Base-by-base conservation (phyloP, 768 basidiomycete genomes). In the Plicaturopsis crispa region DNA sequence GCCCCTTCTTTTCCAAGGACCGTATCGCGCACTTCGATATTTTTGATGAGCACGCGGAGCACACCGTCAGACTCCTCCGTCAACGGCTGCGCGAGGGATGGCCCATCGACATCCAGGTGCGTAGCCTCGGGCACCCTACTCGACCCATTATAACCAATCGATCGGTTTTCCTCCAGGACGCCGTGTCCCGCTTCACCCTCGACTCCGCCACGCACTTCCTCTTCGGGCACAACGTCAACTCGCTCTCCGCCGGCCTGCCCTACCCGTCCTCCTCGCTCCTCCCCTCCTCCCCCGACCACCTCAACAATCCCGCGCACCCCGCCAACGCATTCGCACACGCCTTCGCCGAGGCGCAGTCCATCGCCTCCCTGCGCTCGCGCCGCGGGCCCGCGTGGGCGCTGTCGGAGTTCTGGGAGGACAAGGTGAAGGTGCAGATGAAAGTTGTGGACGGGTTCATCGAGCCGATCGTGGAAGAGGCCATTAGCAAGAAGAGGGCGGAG, bases 1-100 rank as follows among this genome's bases (percentile, higher is more conserved):
- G 80, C 0, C 78, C 80, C 2, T 76, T 76, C 60, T 80, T 81
- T 51, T 71, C 62, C n/a, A 65, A 65, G 6, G 77, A 80, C 42
- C 57, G 69, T 24, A 75, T 79, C 44, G 68, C 66, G 45, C 69
- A 81, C 47, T 80, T 78, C 38, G 70, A 78, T 6, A 55, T 74
- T 2, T 80, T 83, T 51, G 72, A 79, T 47, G 65, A 69, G 1
- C 74, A 78, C 41, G 61, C 74, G 0, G 66, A 72, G 24, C 44
- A 49, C 26, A 66, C 59, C 1, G 63, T 78, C 14, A 23, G 51
- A 0, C 63, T 63, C 21, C 57, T 78, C 26, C 71, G 72, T 43
- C 48, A 64, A 22, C 67, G 78, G 18, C 59, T 75, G 41, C 57
- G 57, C 12, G 61, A 60, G 38, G 78, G 75, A 0, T 56, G 72